Base-by-base conservation (phyloP, 495 filamentous ascomycete species). In the Penicillium desertorum region DNA sequence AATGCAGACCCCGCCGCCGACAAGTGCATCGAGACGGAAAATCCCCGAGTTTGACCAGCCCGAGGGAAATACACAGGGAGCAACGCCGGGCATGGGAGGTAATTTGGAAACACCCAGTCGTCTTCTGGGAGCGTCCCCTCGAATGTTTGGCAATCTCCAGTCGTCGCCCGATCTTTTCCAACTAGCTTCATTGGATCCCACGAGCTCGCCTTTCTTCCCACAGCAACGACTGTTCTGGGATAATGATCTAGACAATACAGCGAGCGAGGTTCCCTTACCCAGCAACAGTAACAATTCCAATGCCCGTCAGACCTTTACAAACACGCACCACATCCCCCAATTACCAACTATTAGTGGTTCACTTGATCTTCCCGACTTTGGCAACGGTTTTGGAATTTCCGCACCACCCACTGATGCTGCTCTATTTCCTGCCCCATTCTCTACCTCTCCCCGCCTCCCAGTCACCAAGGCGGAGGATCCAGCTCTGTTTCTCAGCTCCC, bases 221-320 rank as follows among this genome's bases (percentile, higher is more conserved):
- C 83, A 86, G 59, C 79, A 86, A 41, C 82, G 84, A 51, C 68
- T 86, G 25, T 91, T 92, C 66, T 94, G 89, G 89, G 90, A 92
- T 57, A 76, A 87, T 14, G 80, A 84, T 47, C 62, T 76, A 2
- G 69, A 70, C 2, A 62, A 67, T 25, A 54, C 69, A 20, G 49
- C 45, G 1, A 53, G 57, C 45, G 66, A 66, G 16, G 34, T 69
- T 34, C 63, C 68, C 20, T 47, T 71, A 12, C 59, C 60, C 9
- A 50, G 30, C 46, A 51, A 47, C 1, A 11, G 51, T 5, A 45
- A n/a, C 39, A 19, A 39, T 14, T 39, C 34, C 20, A 22, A 53
- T 20, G 20, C 29, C 16, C 63, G 58, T 22, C 53, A 34, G 45
- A 56, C 47, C 52, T 61, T 45, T 37, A 60, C 37, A 42, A 50